Percentiles rank a stretch among this genome's conserved stretches.
Evolutionary conservation across 1,284 basidiomycete genomes (phyloP).

Genomic region (Cryptococcus jaspeensis): DNA sequence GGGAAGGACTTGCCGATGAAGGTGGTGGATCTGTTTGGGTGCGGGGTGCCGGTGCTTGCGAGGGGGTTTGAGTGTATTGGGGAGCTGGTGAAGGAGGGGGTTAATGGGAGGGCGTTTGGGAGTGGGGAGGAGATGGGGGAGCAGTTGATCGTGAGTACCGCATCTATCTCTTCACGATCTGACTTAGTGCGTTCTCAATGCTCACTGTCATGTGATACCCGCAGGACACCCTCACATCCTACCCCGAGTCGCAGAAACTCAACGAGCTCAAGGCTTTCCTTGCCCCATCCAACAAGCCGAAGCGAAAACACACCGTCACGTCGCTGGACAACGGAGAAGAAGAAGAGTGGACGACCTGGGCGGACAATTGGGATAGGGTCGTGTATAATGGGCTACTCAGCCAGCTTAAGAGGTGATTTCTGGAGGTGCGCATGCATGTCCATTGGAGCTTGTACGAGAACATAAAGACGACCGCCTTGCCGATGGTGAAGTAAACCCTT

Average conservation of each 20-base stretch:
- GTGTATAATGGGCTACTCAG: slow-evolving; percentile 49
- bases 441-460: not conserved
- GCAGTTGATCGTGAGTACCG: slow-evolving; percentile 65
- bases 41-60: slow-evolving; percentile 88
- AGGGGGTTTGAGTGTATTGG: slow-evolving; percentile 78
- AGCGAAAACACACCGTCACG: slow-evolving; percentile 12
- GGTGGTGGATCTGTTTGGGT: slow-evolving; percentile 99
- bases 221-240: slow-evolving; percentile 12
- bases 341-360: slow-evolving; percentile 70
- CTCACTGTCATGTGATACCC: not conserved
- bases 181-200: not conserved
- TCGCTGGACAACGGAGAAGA: slow-evolving; percentile 22
- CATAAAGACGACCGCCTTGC: no score
- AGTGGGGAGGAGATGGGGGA: slow-evolving; percentile 66
- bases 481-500: no score
- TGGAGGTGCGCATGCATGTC: slow-evolving; percentile 2
- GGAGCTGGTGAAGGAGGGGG: slow-evolving; percentile 79
- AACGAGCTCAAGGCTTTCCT: slow-evolving; percentile 15
- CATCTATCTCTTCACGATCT: not conserved
- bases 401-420: not conserved
- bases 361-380: slow-evolving; percentile 74
- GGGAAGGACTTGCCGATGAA: slow-evolving; percentile 97
- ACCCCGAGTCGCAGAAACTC: slow-evolving; percentile 7
- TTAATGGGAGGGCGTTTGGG: slow-evolving; percentile 79
- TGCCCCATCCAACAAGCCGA: slow-evolving; percentile 7